phyloP scores from a whole-genome alignment of 148 eudicot species.

The Rheum nobile region DNA sequence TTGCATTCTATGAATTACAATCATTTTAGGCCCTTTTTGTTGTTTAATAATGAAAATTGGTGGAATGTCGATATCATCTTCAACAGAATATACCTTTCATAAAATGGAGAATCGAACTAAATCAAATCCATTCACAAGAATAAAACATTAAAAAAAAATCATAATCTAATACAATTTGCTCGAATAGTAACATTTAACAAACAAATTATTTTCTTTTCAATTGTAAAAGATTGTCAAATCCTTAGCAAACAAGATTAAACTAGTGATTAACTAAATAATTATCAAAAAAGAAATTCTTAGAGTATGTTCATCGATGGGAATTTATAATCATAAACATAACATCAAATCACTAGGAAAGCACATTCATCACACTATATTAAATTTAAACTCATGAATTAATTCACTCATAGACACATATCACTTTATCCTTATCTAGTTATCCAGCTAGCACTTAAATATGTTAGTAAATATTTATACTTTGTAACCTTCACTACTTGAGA shows the following conservation, averaged over 20 bases:
- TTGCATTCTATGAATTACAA: constrained; percentile 2
- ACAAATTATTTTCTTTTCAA: background rate
- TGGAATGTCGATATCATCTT: constrained; percentile 4
- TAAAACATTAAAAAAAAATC: background rate
- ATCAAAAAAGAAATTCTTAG: too few relatives aligned
- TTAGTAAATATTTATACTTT: background rate
- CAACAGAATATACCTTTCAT: background rate
- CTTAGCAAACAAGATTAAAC: background rate
- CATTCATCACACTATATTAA: background rate
- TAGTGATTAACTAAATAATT: too few relatives aligned
- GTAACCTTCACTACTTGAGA: background rate
- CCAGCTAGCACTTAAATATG: background rate
- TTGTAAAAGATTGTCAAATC: background rate
- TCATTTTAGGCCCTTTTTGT: background rate
- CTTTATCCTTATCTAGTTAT: constrained; percentile 6
- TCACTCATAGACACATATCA: background rate
- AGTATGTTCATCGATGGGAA: too few relatives aligned
- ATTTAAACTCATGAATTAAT: background rate
- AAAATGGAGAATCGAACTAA: background rate
- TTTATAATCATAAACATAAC: background rate
- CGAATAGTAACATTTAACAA: background rate
- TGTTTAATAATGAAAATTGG: background rate
- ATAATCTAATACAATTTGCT: background rate
- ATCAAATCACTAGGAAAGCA: background rate
- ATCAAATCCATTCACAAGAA: background rate